Conservation (phyloP, 75 land plant species). For the Adiantum capillusveneris region DNA sequence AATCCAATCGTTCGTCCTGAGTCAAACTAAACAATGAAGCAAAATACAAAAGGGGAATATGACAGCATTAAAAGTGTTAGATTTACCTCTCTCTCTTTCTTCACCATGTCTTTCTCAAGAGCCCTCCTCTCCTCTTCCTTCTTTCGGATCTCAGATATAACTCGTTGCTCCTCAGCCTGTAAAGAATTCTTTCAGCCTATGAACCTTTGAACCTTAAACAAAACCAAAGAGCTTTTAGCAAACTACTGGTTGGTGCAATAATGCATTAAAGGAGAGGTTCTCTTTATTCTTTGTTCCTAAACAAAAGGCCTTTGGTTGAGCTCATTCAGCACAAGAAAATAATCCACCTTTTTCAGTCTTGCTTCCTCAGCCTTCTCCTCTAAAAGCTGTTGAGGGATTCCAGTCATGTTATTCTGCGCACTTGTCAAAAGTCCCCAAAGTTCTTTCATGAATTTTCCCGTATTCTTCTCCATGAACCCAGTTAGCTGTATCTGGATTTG, state of each 20-base stretch:
- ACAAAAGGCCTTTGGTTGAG: not conserved
- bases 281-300: not conserved
- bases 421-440: slow-evolving; percentile 85
- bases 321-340: not conserved
- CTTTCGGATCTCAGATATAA: slow-evolving; percentile 63
- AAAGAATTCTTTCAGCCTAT: slow-evolving; percentile 9
- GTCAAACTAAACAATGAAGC: not conserved
- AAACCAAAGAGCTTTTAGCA: slow-evolving; percentile 6
- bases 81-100: no score
- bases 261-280: not conserved
- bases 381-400: slow-evolving; percentile 92
- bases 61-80: no score
- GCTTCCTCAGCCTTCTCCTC: slow-evolving; percentile 90
- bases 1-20: not conserved
- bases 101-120: no score
- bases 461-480: slow-evolving; percentile 99
- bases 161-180: slow-evolving; percentile 79
- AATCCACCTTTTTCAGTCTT: slow-evolving; percentile 69
- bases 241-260: not conserved
- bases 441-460: slow-evolving; percentile 95
- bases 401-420: slow-evolving; percentile 85
- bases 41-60: no score
- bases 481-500: slow-evolving; percentile 89
- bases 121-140: slow-evolving; percentile 44
- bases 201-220: slow-evolving; percentile 11